phyloP scores from a whole-genome alignment of 1,284 basidiomycete species.

The Kalmanozyma brasiliensis region DNA sequence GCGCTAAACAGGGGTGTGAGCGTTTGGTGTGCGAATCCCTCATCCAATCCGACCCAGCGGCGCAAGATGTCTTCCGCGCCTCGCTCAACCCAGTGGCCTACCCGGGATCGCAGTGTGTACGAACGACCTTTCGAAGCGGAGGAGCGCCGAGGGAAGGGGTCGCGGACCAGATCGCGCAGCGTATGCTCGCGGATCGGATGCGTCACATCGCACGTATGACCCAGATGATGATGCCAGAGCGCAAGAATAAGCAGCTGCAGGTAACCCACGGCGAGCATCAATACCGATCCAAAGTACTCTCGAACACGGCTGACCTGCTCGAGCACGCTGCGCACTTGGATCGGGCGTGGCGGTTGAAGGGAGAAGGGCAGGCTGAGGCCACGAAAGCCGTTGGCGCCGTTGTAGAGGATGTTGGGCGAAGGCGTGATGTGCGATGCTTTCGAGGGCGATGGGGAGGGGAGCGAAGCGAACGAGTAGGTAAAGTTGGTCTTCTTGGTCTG shows the following conservation, averaged over 20 bases:
- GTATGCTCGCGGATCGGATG: constrained; percentile 45
- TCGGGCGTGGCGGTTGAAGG: background rate
- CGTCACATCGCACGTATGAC: constrained; percentile 44
- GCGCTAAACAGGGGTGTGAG: constrained; percentile 59
- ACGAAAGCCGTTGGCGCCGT: constrained; percentile 49
- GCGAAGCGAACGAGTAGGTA: constrained; percentile 57
- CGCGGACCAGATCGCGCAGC: constrained; percentile 22
- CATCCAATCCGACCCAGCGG: constrained; percentile 13
- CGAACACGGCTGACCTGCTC: constrained; percentile 3
- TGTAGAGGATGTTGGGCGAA: constrained; percentile 51
- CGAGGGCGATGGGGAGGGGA: constrained; percentile 2
- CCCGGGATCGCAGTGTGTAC: background rate
- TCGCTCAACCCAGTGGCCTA: background rate
- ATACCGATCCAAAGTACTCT: constrained; percentile 23
- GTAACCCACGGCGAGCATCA: constrained; percentile 53
- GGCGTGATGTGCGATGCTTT: constrained; percentile 3
- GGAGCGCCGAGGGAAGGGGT: constrained; percentile 20
- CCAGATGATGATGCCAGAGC: constrained; percentile 45
- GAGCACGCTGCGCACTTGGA: constrained; percentile 13
- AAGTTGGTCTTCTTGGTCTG: constrained; percentile 47
- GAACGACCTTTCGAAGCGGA: background rate
- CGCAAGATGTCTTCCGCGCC: constrained; percentile 24
- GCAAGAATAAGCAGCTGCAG: constrained; percentile 53
- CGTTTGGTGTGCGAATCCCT: constrained; percentile 45
- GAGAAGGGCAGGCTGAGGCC: constrained; percentile 50